Percentiles rank a stretch among this genome's conserved stretches.
These are phyloP conservation scores for Lactarius vividus DNA, from an alignment of 768 basidiomycete genomes.

Conservation along the genomic window DNA sequence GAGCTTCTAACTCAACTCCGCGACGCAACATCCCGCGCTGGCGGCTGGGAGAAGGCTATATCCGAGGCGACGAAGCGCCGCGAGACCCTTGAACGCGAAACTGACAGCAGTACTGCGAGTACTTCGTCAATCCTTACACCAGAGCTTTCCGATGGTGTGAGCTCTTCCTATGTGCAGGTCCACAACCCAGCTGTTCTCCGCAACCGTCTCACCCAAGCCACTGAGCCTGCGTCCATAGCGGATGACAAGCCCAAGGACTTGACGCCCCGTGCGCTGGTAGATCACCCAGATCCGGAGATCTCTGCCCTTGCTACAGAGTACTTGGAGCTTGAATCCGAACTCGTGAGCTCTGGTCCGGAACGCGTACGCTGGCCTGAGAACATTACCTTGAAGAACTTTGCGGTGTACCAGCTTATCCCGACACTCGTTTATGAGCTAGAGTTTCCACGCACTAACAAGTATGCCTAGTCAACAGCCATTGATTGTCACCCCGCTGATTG, in stretches of 20 bases:
- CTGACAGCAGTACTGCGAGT: constrained; percentile 22
- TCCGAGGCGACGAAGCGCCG: constrained; percentile 46
- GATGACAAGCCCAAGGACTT: constrained; percentile 27
- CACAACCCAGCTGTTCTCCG: constrained; percentile 52
- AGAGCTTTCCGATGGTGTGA: constrained; percentile 42
- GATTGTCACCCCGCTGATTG: background rate
- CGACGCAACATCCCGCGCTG: constrained; percentile 46
- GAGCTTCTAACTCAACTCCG: constrained; percentile 45
- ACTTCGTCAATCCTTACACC: constrained; percentile 41
- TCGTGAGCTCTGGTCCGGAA: constrained; percentile 67
- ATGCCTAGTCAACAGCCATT: constrained; percentile 29
- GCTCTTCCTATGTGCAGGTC: constrained; percentile 54
- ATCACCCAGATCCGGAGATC: constrained; percentile 67
- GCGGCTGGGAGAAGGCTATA: constrained; percentile 68
- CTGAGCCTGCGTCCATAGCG: background rate
- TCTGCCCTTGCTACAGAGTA: constrained; percentile 71
- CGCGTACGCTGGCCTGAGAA: constrained; percentile 81
- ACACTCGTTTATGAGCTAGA: constrained; percentile 96
- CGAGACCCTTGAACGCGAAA: constrained; percentile 39
- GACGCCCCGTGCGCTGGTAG: constrained; percentile 47
- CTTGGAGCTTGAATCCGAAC: constrained; percentile 70
- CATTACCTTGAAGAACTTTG: constrained; percentile 77
- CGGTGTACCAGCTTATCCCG: constrained; percentile 82
- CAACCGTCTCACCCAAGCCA: constrained; percentile 45
- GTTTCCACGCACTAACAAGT: constrained; percentile 89